These are phyloP conservation scores for Cicer bijugum DNA, from an alignment of 306 rosid genomes.

Conservation along the genomic window DNA sequence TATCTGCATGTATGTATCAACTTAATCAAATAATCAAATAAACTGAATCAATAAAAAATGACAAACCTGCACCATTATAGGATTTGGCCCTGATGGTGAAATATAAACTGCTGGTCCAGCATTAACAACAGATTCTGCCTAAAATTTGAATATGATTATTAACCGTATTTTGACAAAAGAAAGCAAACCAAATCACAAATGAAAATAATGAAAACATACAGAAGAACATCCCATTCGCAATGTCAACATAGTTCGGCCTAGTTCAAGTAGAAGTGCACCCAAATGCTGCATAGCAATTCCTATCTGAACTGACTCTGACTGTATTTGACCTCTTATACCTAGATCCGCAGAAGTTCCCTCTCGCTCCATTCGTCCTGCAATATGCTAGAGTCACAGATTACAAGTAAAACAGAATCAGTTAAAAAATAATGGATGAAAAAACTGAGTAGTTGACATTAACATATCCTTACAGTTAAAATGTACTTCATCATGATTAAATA, in stretches of 20 bases:
- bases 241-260: conserved; percentile 94
- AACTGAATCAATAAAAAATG: conserved; percentile 29
- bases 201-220: conserved; percentile 61
- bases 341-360: conserved; percentile 70
- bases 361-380: conserved; percentile 88
- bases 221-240: conserved; percentile 85
- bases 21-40: not conserved
- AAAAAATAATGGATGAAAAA: conserved; percentile 24
- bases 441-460: conserved; percentile 24
- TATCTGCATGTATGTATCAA: conserved; percentile 35
- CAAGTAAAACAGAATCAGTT: conserved; percentile 51
- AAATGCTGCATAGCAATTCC: conserved; percentile 90
- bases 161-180: conserved; percentile 36
- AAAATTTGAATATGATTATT: conserved; percentile 44
- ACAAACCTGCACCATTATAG: conserved; percentile 97
- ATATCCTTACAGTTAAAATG: conserved; percentile 22
- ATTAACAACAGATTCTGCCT: conserved; percentile 83
- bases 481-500: conserved; percentile 21
- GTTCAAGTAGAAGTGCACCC: conserved; percentile 93
- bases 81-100: conserved; percentile 95
- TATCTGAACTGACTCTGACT: conserved; percentile 72
- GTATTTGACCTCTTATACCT: conserved; percentile 69
- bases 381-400: conserved; percentile 72
- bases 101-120: conserved; percentile 97
- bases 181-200: conserved; percentile 36